These are phyloP conservation scores for Lactifluus echinatus DNA, from an alignment of 768 basidiomycete genomes.

Conservation along the genomic window DNA sequence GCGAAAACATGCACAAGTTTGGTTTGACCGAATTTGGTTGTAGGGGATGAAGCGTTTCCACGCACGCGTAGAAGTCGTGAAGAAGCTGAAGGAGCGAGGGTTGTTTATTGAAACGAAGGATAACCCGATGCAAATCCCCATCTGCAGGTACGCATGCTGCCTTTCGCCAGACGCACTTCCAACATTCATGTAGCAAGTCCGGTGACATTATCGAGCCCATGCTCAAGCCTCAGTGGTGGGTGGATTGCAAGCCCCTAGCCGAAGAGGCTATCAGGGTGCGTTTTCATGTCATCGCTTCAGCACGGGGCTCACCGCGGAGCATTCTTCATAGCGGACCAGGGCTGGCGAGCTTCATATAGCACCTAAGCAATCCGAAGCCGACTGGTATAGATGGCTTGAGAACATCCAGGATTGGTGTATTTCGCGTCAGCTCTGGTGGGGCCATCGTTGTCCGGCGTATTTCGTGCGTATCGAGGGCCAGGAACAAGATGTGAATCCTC, in stretches of 20 bases:
- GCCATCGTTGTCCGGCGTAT: conserved; percentile 93
- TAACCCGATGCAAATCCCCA: conserved; percentile 94
- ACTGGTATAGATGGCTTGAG: conserved; percentile 96
- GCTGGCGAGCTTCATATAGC: conserved; percentile 79
- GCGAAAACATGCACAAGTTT: too few relatives aligned
- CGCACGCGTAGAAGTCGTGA: conserved; percentile 73
- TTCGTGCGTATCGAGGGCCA: conserved; percentile 78
- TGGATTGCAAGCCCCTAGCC: conserved; percentile 84
- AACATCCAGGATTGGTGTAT: conserved; percentile 98
- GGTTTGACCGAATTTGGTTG: not conserved
- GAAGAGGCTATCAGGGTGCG: conserved; percentile 79
- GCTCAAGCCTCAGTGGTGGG: conserved; percentile 99
- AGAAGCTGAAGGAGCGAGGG: conserved; percentile 75
- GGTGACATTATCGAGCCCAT: conserved; percentile 94
- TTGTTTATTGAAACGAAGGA: conserved; percentile 88
- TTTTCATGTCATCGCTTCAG: not conserved
- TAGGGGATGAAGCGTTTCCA: conserved; percentile 99
- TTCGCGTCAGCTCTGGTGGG: conserved; percentile 99
- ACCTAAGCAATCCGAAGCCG: conserved; percentile 81
- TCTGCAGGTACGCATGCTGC: conserved; percentile 59
- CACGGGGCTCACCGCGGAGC: not conserved
- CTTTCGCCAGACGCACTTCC: not conserved
- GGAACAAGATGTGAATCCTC: conserved; percentile 46
- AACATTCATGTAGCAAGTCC: conserved; percentile 57
- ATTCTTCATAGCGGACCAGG: conserved; percentile 57